phyloP scores from a whole-genome alignment of 129 eudicot genomes.

The Pseudognaphalium luteoalbum region DNA sequence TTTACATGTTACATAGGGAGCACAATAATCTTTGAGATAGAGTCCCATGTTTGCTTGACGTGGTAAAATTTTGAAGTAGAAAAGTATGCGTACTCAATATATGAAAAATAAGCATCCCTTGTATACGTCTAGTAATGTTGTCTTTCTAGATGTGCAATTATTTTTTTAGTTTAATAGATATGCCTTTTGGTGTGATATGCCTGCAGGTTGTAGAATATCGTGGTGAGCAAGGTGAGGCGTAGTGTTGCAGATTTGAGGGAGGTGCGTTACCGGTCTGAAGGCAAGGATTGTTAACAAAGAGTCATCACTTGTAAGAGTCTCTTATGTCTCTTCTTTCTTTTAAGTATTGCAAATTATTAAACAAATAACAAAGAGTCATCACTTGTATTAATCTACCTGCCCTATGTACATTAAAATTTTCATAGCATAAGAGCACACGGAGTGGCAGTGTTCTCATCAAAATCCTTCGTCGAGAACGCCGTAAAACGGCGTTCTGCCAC shows the following conservation, averaged over 20 bases:
- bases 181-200: not conserved
- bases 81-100: not conserved
- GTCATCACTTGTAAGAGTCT: too few relatives aligned
- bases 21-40: not conserved
- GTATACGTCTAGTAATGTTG: not conserved
- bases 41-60: not conserved
- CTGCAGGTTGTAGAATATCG: constrained; percentile 37
- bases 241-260: constrained; percentile 55
- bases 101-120: not conserved
- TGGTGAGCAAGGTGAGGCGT: constrained; percentile 47
- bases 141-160: not conserved
- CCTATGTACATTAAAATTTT: not conserved
- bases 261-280: constrained; percentile 43
- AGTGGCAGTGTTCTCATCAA: too few relatives aligned
- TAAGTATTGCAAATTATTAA: not conserved
- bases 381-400: not conserved
- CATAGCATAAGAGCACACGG: too few relatives aligned
- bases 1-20: not conserved
- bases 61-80: not conserved
- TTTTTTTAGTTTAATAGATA: not conserved
- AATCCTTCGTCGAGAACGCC: too few relatives aligned
- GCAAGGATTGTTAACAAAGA: constrained; percentile 68
- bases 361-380: not conserved
- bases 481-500: too few relatives aligned
- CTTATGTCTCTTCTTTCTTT: not conserved